These are phyloP conservation scores for Musa acuminata DNA, from an alignment of 176 grass and related monocot genomes.

Conservation along the genomic window DNA sequence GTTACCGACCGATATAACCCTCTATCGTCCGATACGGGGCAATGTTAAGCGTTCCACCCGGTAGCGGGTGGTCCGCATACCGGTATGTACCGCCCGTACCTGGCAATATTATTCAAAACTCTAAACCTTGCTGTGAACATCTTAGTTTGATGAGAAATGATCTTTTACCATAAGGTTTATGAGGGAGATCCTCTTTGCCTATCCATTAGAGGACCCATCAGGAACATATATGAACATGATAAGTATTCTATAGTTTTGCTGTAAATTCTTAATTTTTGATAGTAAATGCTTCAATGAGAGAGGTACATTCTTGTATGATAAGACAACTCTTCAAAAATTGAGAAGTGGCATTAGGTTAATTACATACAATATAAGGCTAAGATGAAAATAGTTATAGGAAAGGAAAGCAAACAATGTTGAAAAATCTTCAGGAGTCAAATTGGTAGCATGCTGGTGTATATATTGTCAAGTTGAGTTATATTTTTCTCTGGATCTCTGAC, in stretches of 20 bases:
- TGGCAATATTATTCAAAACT: too few relatives aligned
- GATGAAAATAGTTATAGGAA: neutral
- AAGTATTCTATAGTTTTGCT: neutral
- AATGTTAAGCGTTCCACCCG: too few relatives aligned
- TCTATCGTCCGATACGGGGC: too few relatives aligned
- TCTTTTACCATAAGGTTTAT: neutral
- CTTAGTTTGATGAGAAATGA: neutral
- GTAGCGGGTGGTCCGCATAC: too few relatives aligned
- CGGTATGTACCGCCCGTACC: too few relatives aligned
- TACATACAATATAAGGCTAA: neutral
- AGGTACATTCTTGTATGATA: neutral
- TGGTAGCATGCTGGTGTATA: too few relatives aligned
- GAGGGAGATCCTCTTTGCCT: neutral
- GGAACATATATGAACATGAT: neutral
- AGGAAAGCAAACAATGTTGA: neutral
- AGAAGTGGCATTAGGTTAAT: neutral
- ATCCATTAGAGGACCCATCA: neutral
- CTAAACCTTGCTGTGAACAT: neutral
- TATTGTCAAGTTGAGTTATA: too few relatives aligned
- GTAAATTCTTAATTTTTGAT: neutral
- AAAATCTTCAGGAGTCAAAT: neutral
- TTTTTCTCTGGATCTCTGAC: too few relatives aligned
- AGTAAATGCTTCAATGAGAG: neutral
- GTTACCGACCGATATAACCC: too few relatives aligned
- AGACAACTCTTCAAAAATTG: neutral